These are phyloP conservation scores for Agaricus sinodeliciosus DNA, from an alignment of 768 basidiomycete genomes.

Conservation along the genomic window DNA sequence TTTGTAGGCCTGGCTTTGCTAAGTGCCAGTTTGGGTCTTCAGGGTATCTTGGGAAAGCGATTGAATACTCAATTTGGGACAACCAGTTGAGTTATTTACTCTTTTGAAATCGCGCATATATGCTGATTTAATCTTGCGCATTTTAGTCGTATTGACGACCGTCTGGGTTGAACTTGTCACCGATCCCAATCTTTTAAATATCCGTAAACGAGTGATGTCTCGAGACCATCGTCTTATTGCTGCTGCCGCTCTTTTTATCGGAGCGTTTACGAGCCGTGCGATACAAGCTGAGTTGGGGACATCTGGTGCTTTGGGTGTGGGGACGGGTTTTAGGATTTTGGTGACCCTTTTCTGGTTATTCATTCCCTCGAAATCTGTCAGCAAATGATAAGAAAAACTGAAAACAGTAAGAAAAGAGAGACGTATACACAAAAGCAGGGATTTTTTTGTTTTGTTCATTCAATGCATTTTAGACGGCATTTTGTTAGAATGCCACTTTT, in stretches of 20 bases:
- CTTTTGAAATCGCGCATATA: neutral
- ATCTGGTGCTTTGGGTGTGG: slow-evolving; percentile 60
- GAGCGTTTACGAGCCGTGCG: slow-evolving; percentile 62
- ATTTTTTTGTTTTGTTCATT: too few relatives aligned
- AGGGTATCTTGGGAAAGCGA: slow-evolving; percentile 82
- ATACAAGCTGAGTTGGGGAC: slow-evolving; percentile 55
- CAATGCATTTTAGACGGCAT: too few relatives aligned
- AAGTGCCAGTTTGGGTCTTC: slow-evolving; percentile 76
- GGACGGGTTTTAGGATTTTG: slow-evolving; percentile 53
- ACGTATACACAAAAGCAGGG: too few relatives aligned
- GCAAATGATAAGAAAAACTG: too few relatives aligned
- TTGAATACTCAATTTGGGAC: slow-evolving; percentile 76
- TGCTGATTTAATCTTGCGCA: neutral
- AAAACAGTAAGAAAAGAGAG: too few relatives aligned
- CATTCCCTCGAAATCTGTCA: slow-evolving; percentile 37
- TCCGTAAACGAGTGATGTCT: slow-evolving; percentile 42
- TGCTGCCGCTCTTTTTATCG: slow-evolving; percentile 62
- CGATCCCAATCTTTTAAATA: slow-evolving; percentile 66
- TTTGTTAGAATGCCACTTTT: too few relatives aligned
- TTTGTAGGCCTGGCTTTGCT: slow-evolving; percentile 75
- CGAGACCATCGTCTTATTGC: slow-evolving; percentile 72
- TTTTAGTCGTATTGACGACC: slow-evolving; percentile 72
- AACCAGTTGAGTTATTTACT: slow-evolving; percentile 43
- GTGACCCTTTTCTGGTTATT: slow-evolving; percentile 62
- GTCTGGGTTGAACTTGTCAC: slow-evolving; percentile 87